These are phyloP conservation scores for Pigoraptor vietnamica DNA, from an alignment of 78 protist species.

Conservation along the genomic window DNA sequence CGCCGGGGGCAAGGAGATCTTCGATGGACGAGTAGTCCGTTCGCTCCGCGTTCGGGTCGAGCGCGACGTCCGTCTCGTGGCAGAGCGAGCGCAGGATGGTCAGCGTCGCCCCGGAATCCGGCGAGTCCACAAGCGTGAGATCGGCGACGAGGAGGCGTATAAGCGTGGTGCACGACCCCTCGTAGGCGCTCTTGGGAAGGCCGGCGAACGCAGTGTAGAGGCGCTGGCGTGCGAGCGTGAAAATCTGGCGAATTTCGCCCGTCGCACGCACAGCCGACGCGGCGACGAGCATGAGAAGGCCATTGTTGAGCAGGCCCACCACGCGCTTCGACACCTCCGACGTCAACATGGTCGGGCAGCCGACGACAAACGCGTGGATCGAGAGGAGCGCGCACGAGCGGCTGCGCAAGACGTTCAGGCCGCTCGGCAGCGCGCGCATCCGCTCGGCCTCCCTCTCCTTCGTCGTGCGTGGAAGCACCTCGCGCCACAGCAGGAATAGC, in stretches of 20 bases:
- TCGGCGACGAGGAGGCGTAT: not conserved
- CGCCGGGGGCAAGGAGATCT: not conserved
- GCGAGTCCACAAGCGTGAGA: not conserved
- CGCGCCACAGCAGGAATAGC: not conserved
- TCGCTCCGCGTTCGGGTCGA: not conserved
- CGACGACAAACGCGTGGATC: not conserved
- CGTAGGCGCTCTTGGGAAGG: not conserved
- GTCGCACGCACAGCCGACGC: not conserved
- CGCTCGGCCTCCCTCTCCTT: not conserved
- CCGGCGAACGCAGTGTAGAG: not conserved
- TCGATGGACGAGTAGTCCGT: not conserved
- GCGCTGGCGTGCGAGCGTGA: not conserved
- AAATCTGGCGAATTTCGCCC: not conserved
- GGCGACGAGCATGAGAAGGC: not conserved
- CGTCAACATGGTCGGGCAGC: not conserved
- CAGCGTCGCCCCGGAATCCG: not conserved
- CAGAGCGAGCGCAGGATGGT: not conserved
- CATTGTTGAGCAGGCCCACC: not conserved
- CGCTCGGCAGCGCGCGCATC: not conserved
- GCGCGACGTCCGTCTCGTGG: not conserved
- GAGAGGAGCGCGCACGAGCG: not conserved
- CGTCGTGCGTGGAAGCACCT: not conserved
- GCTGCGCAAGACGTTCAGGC: not conserved
- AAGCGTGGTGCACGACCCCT: not conserved
- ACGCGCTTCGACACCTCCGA: not conserved